Percentiles rank a stretch among this genome's conserved stretches.
These are phyloP conservation scores for Crucihimalaya himalaica DNA, from an alignment of 345 rosid species.

Conservation along the genomic window DNA sequence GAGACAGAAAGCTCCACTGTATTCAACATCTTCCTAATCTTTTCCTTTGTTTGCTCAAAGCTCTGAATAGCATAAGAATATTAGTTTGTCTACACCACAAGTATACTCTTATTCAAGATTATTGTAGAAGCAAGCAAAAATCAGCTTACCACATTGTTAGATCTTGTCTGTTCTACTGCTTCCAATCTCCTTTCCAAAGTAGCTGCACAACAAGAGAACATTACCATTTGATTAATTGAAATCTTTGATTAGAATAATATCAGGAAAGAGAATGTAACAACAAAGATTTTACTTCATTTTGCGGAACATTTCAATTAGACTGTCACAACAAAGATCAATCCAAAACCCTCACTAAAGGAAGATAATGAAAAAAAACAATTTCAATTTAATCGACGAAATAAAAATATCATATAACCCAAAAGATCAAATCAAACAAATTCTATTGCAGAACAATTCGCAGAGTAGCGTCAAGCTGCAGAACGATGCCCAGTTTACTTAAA, in stretches of 20 bases:
- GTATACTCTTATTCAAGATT: not conserved
- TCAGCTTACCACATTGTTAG: slow-evolving; percentile 47
- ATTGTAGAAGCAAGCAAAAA: slow-evolving; percentile 4
- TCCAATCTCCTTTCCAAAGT: slow-evolving; percentile 35
- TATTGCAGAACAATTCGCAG: not conserved
- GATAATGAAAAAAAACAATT: not conserved
- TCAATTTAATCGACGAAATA: not conserved
- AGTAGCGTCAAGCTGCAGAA: slow-evolving; percentile 5
- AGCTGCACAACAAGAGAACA: slow-evolving; percentile 42
- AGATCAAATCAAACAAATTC: not conserved
- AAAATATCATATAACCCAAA: not conserved
- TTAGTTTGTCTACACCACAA: not conserved
- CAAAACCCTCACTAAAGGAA: not conserved
- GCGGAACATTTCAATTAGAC: too few species aligned
- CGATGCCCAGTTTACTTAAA: slow-evolving; percentile 2
- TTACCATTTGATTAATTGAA: not conserved
- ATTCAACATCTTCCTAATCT: slow-evolving; percentile 60
- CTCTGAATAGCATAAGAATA: slow-evolving; percentile 39
- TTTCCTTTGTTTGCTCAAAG: slow-evolving; percentile 52
- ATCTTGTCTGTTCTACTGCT: slow-evolving; percentile 24
- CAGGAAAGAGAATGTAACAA: slow-evolving; percentile 1
- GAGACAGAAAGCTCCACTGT: slow-evolving; percentile 68
- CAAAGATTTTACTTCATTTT: too few species aligned
- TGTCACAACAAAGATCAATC: not conserved
- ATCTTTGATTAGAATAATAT: not conserved